These are phyloP conservation scores for Colletotrichum costaricense DNA, from an alignment of 2,329 filamentous ascomycete species.

Conservation along the genomic window DNA sequence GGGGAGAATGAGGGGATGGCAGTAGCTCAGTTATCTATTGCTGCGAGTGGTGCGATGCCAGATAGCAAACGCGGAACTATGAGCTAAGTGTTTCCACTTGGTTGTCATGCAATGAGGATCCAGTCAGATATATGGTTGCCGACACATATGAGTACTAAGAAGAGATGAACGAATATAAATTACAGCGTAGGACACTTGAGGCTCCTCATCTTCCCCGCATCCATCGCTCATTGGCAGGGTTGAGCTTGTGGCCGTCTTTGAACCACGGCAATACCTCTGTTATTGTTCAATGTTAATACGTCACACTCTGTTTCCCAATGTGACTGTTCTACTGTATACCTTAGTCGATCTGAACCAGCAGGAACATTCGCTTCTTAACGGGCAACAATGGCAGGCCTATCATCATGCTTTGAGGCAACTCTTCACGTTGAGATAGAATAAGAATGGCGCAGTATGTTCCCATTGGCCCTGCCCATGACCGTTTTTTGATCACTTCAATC, in stretches of 20 bases:
- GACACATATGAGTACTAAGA: too few species aligned
- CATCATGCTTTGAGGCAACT: background rate
- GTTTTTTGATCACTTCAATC: background rate
- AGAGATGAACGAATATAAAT: background rate
- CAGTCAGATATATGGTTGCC: background rate
- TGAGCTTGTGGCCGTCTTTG: constrained; percentile 37
- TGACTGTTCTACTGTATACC: too few species aligned
- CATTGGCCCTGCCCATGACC: background rate
- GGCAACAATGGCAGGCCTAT: background rate
- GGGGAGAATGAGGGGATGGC: background rate
- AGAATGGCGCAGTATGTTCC: background rate
- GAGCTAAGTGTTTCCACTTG: background rate
- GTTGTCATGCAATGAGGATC: background rate
- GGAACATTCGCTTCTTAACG: too few species aligned
- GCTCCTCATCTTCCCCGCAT: constrained; percentile 2
- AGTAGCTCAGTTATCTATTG: background rate
- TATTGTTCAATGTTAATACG: too few species aligned
- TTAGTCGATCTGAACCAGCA: too few species aligned
- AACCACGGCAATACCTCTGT: constrained; percentile 1
- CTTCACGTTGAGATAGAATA: background rate
- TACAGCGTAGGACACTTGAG: background rate
- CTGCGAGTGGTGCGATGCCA: background rate
- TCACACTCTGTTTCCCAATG: too few species aligned
- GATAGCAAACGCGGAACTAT: constrained; percentile 7
- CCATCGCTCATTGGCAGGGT: background rate